phyloP scores from a whole-genome alignment of 768 basidiomycete genomes.

The Leucogyrophana mollusca region DNA sequence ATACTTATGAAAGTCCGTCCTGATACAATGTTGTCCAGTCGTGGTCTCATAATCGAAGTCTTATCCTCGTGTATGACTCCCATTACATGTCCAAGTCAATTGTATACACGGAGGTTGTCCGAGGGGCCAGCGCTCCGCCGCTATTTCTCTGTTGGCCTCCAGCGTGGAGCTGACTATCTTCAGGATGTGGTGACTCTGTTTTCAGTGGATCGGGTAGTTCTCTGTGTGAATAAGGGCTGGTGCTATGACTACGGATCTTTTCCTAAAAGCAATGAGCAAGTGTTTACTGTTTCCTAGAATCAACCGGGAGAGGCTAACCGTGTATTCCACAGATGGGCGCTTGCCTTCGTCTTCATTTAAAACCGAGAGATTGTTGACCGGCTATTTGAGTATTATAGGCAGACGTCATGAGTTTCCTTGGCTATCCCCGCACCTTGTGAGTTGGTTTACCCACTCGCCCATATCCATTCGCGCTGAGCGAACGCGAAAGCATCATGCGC shows the following conservation, averaged over 20 bases:
- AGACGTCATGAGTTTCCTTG: background rate
- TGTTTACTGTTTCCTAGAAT: background rate
- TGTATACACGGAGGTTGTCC: background rate
- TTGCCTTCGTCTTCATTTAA: background rate
- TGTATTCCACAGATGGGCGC: slow-evolving; percentile 2
- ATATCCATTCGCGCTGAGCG: background rate
- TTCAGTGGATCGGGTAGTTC: slow-evolving; percentile 10
- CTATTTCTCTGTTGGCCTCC: background rate
- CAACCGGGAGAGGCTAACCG: background rate
- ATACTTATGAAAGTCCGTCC: too few species aligned
- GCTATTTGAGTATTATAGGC: background rate
- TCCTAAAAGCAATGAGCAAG: slow-evolving; percentile 5
- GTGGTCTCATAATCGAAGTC: too few species aligned
- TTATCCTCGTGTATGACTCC: background rate
- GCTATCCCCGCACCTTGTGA: slow-evolving; percentile 10
- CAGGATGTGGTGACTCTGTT: slow-evolving; percentile 1
- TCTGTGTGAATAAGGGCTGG: slow-evolving; percentile 6
- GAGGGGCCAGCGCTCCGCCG: background rate
- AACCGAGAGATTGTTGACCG: background rate
- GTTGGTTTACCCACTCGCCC: slow-evolving; percentile 1
- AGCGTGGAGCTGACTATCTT: background rate
- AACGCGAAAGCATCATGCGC: slow-evolving; percentile 13
- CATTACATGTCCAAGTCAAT: background rate
- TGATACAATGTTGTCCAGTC: too few species aligned
- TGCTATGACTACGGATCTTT: background rate